phyloP scores from a whole-genome alignment of 148 eudicot species.

The Suaeda aralocaspica region DNA sequence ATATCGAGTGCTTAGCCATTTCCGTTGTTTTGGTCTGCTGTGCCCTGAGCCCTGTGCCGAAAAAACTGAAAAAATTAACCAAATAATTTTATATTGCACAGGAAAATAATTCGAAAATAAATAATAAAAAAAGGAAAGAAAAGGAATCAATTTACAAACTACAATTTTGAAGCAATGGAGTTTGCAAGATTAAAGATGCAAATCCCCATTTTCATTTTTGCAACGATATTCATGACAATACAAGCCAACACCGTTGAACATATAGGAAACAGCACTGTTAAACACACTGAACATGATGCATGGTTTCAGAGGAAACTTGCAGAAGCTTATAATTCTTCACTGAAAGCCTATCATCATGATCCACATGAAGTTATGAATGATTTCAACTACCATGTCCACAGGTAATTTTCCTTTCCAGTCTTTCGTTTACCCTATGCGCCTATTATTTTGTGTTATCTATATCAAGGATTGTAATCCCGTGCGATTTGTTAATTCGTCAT shows the following conservation, averaged over 20 bases:
- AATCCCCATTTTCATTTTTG: constrained; percentile 9
- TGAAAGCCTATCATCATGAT: constrained; percentile 33
- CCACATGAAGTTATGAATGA: constrained; percentile 39
- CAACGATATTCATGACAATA: neutral
- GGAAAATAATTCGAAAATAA: neutral
- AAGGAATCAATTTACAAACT: neutral
- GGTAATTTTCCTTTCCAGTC: constrained; percentile 25
- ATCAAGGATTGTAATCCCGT: no score
- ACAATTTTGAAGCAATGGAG: neutral
- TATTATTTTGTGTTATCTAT: neutral
- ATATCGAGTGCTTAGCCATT: constrained; percentile 21
- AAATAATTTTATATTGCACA: neutral
- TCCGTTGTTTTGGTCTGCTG: constrained; percentile 15
- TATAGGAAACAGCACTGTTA: constrained; percentile 17
- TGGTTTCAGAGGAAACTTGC: constrained; percentile 37
- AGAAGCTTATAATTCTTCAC: constrained; percentile 34
- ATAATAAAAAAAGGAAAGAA: neutral
- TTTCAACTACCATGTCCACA: constrained; percentile 49
- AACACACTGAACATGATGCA: constrained; percentile 22
- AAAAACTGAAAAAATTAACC: neutral
- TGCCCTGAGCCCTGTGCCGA: constrained; percentile 25
- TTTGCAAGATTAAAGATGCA: constrained; percentile 8
- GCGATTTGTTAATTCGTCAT: neutral
- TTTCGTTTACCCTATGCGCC: neutral
- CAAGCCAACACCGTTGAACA: constrained; percentile 25